phyloP scores from a whole-genome alignment of 2,329 filamentous ascomycete species.

The Aspergillus sp. region DNA sequence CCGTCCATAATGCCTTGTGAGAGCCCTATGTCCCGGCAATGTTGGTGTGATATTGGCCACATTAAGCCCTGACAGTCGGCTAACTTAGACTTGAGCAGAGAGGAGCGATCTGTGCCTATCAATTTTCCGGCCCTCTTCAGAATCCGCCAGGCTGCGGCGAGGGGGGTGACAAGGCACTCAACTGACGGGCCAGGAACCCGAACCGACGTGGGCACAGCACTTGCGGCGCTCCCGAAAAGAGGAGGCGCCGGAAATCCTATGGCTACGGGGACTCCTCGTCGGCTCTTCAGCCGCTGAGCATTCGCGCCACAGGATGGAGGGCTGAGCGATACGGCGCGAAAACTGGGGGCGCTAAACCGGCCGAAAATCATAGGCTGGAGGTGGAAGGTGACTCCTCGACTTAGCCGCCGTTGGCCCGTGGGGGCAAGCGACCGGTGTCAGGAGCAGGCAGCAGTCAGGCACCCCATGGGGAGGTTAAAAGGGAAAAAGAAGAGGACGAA shows the following conservation, averaged over 20 bases:
- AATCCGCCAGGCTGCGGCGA: constrained; percentile 2
- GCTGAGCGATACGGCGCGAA: constrained; percentile 17
- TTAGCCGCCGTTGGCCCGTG: constrained; percentile 28
- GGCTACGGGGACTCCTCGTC: constrained; percentile 1
- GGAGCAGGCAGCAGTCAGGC: constrained; percentile 5
- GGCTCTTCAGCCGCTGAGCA: constrained; percentile 15
- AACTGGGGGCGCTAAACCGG: constrained; percentile 26
- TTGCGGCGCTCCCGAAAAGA: constrained; percentile 8
- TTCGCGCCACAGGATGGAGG: constrained; percentile 11
- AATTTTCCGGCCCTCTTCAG: constrained; percentile 10
- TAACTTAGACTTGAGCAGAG: constrained; percentile 12
- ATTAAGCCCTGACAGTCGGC: constrained; percentile 7
- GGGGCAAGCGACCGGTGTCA: neutral
- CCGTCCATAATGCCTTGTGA: constrained; percentile 5
- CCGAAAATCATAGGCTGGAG: constrained; percentile 17
- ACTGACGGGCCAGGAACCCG: constrained; percentile 4
- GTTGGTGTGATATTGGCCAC: constrained; percentile 12
- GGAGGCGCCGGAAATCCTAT: constrained; percentile 2
- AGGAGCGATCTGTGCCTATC: constrained; percentile 19
- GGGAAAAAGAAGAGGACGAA: neutral
- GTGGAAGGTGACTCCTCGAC: constrained; percentile 12
- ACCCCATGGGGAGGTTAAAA: constrained; percentile 2
- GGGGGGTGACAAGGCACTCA: neutral
- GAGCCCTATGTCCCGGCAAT: constrained; percentile 1
- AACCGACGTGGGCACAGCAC: constrained; percentile 10